Conservation (phyloP, 2,329 filamentous ascomycete species). For the Fusarium acutatum region DNA sequence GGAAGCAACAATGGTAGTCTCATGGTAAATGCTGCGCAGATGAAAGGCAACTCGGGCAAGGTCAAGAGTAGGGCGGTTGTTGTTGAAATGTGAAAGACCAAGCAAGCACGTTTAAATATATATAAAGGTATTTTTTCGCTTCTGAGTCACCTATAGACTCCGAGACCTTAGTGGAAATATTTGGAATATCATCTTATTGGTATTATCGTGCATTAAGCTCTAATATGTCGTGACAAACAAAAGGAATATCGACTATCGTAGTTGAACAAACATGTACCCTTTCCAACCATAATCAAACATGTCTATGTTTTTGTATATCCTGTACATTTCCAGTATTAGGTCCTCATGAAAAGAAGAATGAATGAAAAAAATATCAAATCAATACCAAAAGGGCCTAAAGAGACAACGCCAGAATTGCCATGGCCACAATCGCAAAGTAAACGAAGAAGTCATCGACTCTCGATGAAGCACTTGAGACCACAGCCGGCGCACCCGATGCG, state of each 20-base stretch:
- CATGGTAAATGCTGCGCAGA: slow-evolving; percentile 67
- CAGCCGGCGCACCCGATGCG: background rate
- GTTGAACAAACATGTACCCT: slow-evolving; percentile 13
- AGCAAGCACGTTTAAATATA: background rate
- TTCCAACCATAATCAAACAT: background rate
- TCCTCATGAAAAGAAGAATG: background rate
- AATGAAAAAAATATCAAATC: background rate
- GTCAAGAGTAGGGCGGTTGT: slow-evolving; percentile 53
- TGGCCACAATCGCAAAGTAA: slow-evolving; percentile 12
- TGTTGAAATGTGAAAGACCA: slow-evolving; percentile 43
- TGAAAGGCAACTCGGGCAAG: slow-evolving; percentile 61
- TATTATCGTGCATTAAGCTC: slow-evolving; percentile 15
- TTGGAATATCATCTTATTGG: background rate
- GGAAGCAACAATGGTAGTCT: slow-evolving; percentile 59
- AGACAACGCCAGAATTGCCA: slow-evolving; percentile 16
- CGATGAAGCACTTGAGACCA: slow-evolving; percentile 6
- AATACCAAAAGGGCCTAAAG: background rate
- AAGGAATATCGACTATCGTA: slow-evolving; percentile 1
- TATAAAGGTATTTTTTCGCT: background rate
- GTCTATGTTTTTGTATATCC: background rate
- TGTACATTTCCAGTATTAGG: background rate
- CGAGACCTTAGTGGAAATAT: background rate
- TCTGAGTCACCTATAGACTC: background rate
- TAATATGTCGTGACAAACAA: slow-evolving; percentile 20
- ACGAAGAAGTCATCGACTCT: slow-evolving; percentile 19